Conservation (phyloP, 495 filamentous ascomycete genomes). For the Penicillium riverlandense region DNA sequence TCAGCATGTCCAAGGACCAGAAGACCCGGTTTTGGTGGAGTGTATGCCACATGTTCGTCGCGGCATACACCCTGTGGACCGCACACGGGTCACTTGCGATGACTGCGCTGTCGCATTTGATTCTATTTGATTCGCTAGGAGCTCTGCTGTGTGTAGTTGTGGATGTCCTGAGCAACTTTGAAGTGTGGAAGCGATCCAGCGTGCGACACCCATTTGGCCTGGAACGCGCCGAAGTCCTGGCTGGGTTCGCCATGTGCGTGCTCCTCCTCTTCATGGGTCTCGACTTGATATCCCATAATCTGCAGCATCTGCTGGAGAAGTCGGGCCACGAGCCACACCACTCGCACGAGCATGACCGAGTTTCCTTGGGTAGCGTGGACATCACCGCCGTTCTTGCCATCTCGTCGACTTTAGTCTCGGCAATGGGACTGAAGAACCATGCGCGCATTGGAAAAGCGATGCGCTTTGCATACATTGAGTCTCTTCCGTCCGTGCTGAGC, state of each 20-base stretch:
- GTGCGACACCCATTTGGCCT: constrained; percentile 92
- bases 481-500: constrained; percentile 69
- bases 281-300: constrained; percentile 85
- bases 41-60: constrained; percentile 74
- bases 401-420: constrained; percentile 78
- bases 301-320: constrained; percentile 76
- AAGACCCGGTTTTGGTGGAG: constrained; percentile 80
- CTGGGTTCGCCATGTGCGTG: constrained; percentile 94
- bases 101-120: constrained; percentile 85
- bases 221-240: constrained; percentile 85
- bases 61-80: constrained; percentile 75
- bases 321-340: constrained; percentile 63
- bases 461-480: constrained; percentile 75
- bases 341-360: constrained; percentile 56
- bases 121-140: constrained; percentile 89
- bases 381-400: constrained; percentile 80
- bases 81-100: constrained; percentile 84
- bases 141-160: constrained; percentile 90
- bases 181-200: constrained; percentile 90
- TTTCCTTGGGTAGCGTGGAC: constrained; percentile 70
- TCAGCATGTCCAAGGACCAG: constrained; percentile 82
- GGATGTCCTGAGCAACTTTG: constrained; percentile 90
- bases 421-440: constrained; percentile 84
- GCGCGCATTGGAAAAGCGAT: constrained; percentile 81
- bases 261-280: constrained; percentile 94